Conservation (phyloP, 2,329 filamentous ascomycete genomes). For the Phoma sp. region DNA sequence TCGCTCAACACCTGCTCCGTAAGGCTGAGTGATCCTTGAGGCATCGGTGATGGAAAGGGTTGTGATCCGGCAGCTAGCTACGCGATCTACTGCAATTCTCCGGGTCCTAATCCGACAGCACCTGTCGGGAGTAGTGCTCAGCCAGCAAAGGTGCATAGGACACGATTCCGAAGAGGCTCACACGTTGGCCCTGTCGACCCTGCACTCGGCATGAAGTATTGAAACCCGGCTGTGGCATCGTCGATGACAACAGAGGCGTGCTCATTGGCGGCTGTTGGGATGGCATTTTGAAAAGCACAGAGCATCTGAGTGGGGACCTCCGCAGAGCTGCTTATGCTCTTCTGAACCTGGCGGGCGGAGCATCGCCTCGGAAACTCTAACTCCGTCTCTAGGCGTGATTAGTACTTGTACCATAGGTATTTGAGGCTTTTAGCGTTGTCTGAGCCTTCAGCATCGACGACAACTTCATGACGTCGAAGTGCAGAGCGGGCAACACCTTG, state of each 20-base stretch:
- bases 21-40: not conserved
- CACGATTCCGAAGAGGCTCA: not conserved
- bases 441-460: not conserved
- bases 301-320: not conserved
- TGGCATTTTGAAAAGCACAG: not conserved
- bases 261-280: constrained; percentile 1
- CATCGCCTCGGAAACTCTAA: not conserved
- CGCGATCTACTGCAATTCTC: not conserved
- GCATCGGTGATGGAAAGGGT: not conserved
- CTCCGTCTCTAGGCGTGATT: not conserved
- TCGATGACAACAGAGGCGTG: constrained; percentile 9
- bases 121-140: not conserved
- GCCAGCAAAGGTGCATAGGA: not conserved
- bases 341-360: not conserved
- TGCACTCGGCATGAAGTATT: not conserved
- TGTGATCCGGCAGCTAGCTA: not conserved
- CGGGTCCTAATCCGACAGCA: not conserved
- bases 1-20: not conserved
- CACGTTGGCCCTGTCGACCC: not conserved
- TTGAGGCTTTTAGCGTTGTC: not conserved
- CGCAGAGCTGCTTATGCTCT: not conserved
- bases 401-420: not conserved
- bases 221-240: not conserved
- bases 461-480: not conserved
- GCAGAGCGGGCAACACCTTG: not conserved